Evolutionary conservation across 345 rosid genomes (phyloP), one percentile per base, ranked within the genome.

Genomic region (Erysimum cheiranthoides): DNA sequence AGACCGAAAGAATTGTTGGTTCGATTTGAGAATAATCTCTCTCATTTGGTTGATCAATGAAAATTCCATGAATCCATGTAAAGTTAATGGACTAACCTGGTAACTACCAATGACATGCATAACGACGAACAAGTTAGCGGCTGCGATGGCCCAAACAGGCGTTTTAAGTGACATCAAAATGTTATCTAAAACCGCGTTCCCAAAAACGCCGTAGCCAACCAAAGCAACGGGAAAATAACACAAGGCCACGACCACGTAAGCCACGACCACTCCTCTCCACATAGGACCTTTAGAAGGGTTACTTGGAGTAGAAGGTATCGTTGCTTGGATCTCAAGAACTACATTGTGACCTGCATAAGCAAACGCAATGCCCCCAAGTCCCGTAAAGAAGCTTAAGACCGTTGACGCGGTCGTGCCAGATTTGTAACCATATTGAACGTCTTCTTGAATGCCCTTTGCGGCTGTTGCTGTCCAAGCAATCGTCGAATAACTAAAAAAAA

Each of bases 71-170:
- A 49, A 50, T 16, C 35, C 8, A 17, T 28, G 2, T 58, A 4
- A 42, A 18, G 12, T 38, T 45, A 46, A 11, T 43, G 36, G 39
- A 71, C 62, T 4, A 61, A 88, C 96, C 85, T 89, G 92, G 77
- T 86, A 87, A 49, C 97, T 89, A 46, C 97, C 94, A 31, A 86
- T 85, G 5, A 91, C 92, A 74, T 91, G 92, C 65, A 91, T 16
- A 32, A 87, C 88, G 0, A 84, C 92, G 32, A 91, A 89, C 56
- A 84, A 5, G 66, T 91, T 89, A 9, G 92, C 89, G 0, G 43
- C 17, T 1, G 85, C 88, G 4, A 89, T 66, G 3, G 87, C 86
- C 91, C 92, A 87, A 1, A 81, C 66, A 2, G 97, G 94, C 47
- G 84, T 91, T 62, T 85, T 78, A 0, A 89, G 84, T 6, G 92